phyloP scores from a whole-genome alignment of 163 green algal species.

The Chlamydomonas reinhardtii region DNA sequence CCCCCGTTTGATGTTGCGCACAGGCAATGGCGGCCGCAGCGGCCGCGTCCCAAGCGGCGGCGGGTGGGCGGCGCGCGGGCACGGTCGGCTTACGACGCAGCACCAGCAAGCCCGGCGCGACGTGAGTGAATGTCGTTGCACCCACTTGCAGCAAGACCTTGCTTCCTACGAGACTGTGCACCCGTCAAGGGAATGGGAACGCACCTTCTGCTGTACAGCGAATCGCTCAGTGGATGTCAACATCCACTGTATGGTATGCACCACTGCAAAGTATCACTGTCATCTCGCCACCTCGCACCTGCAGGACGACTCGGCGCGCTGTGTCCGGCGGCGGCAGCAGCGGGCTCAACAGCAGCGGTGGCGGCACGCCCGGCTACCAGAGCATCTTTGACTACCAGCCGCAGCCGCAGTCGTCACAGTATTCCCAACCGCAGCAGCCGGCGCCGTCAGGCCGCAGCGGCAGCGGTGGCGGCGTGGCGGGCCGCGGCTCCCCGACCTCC shows the following conservation, averaged over 20 bases:
- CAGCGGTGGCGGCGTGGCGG: not conserved
- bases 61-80: constrained; percentile 8
- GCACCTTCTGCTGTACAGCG: no score
- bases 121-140: not conserved
- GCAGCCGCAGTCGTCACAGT: not conserved
- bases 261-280: no score
- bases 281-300: no score
- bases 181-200: no score
- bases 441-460: not conserved
- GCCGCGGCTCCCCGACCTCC: not conserved
- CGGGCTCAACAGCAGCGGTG: no score
- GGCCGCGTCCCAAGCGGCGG: not conserved
- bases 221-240: no score
- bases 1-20: no score
- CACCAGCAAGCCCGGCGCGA: not conserved
- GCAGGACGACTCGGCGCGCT: not conserved
- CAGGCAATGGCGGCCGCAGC: constrained; percentile 24
- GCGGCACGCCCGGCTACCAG: not conserved
- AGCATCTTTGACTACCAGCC: not conserved
- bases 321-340: not conserved
- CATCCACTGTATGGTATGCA: no score
- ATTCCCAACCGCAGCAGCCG: not conserved
- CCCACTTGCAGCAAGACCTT: no score
- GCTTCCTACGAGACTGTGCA: no score
- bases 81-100: not conserved